phyloP scores from a whole-genome alignment of 148 eudicot genomes.

The Selenicereus undatus region DNA sequence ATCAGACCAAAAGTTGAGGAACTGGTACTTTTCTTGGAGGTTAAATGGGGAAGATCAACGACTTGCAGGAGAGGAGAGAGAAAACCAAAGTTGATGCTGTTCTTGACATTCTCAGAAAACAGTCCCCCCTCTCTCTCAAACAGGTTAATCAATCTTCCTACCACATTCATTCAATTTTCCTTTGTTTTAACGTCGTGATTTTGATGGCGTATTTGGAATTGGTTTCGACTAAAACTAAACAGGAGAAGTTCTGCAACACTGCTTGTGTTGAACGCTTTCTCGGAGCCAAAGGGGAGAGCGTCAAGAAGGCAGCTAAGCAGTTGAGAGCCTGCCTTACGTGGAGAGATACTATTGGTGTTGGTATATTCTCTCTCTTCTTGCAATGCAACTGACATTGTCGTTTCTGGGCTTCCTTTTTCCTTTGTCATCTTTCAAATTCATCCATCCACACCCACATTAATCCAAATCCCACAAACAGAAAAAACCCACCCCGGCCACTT shows the following conservation, averaged over 20 bases:
- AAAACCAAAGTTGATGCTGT: conserved; percentile 61
- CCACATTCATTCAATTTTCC: background rate
- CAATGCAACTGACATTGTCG: background rate
- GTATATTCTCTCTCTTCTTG: conserved; percentile 28
- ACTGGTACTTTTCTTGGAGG: background rate
- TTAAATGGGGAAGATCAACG: conserved; percentile 68
- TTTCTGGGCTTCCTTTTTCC: conserved; percentile 6
- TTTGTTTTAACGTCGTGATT: background rate
- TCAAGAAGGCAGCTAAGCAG: conserved; percentile 81
- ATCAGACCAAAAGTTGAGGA: background rate
- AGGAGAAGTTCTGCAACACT: conserved; percentile 90
- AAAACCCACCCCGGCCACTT: background rate
- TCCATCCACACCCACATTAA: too few species aligned
- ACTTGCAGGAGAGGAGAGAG: conserved; percentile 30
- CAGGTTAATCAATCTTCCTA: conserved; percentile 40
- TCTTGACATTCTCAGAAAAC: conserved; percentile 62
- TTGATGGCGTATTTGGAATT: background rate
- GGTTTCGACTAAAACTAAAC: conserved; percentile 1
- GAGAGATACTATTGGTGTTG: conserved; percentile 68
- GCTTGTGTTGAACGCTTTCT: conserved; percentile 85
- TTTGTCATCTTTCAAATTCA: conserved; percentile 7
- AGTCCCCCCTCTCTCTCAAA: conserved; percentile 76
- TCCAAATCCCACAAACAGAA: conserved; percentile 3
- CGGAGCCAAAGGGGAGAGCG: conserved; percentile 74
- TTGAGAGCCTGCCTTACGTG: conserved; percentile 77